Conservation (phyloP, 805 yeast species). For the Naumovozyma castellii region DNA sequence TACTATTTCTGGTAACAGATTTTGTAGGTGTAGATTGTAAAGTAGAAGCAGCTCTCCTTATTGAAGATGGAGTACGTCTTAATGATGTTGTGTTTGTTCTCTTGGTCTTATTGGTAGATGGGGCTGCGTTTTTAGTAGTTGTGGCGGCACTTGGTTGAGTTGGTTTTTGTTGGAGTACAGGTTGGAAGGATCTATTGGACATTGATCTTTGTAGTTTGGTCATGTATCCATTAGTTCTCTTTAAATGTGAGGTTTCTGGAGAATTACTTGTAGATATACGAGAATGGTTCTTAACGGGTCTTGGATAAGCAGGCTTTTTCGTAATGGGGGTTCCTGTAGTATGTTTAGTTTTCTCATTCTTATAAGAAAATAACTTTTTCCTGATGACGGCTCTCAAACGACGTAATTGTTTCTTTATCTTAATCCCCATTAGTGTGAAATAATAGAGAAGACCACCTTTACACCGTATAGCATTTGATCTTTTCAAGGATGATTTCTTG, state of each 20-base stretch:
- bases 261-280: conserved; percentile 9
- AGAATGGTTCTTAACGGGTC: background rate
- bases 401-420: conserved; percentile 18
- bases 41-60: conserved; percentile 30
- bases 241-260: conserved; percentile 21
- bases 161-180: conserved; percentile 4
- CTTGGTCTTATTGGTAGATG: background rate
- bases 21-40: conserved; percentile 15
- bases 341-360: background rate
- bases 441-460: conserved; percentile 32
- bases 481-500: conserved; percentile 8
- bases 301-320: background rate
- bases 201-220: conserved; percentile 24
- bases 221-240: conserved; percentile 24
- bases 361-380: conserved; percentile 16
- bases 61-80: conserved; percentile 30
- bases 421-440: conserved; percentile 21
- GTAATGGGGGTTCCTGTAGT: background rate
- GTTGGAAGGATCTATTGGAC: conserved; percentile 17
- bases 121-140: background rate
- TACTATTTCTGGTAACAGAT: background rate
- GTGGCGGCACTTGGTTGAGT: background rate
- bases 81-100: conserved; percentile 13
- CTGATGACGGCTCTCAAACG: conserved; percentile 24
- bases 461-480: conserved; percentile 31